A percentile compares a stretch with the other conserved stretches of the same genome.
phyloP scores from a whole-genome alignment of 306 rosid species.

The Alnus rubra region DNA sequence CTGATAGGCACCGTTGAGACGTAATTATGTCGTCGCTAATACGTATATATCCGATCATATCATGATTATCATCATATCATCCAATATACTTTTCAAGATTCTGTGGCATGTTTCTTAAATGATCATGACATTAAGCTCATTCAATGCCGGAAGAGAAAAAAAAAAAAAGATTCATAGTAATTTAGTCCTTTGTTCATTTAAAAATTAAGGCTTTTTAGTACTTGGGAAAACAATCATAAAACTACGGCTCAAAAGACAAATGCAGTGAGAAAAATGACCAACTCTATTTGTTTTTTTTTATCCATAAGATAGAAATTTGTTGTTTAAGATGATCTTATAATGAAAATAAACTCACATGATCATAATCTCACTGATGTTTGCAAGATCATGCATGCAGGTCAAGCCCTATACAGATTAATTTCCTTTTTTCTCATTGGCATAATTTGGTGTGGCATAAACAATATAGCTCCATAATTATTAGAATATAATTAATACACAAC shows the following conservation, averaged over 20 bases:
- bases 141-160: not conserved
- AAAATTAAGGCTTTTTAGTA: not conserved
- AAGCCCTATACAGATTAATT: too few relatives aligned
- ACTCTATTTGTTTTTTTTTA: not conserved
- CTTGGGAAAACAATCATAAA: not conserved
- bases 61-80: not conserved
- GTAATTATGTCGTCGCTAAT: too few relatives aligned
- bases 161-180: not conserved
- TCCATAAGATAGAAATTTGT: not conserved
- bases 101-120: not conserved
- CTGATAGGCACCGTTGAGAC: too few relatives aligned
- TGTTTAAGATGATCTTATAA: not conserved
- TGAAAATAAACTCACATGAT: not conserved
- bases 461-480: not conserved
- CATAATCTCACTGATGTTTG: not conserved
- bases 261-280: not conserved
- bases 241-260: not conserved
- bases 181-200: not conserved
- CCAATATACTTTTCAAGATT: not conserved
- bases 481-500: conserved; percentile 7
- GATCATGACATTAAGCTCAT: not conserved
- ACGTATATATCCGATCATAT: not conserved
- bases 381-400: not conserved
- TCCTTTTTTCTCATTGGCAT: not conserved
- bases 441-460: not conserved